These are phyloP conservation scores for Jatropha curcas DNA, from an alignment of 345 rosid genomes.

Conservation along the genomic window DNA sequence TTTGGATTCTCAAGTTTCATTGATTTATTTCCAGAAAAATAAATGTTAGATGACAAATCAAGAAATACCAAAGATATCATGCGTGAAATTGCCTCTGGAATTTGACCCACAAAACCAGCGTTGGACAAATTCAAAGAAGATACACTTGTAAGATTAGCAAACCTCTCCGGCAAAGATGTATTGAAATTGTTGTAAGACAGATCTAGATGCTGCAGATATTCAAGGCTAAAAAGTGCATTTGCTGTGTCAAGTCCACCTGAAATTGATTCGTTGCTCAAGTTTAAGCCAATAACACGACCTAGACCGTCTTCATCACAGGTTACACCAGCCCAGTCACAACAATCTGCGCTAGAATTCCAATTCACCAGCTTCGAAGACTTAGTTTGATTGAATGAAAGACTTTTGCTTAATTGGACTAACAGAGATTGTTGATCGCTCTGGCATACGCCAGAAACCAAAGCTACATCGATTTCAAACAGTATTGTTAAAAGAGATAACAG, in stretches of 20 bases:
- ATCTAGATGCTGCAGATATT: slow-evolving; percentile 39
- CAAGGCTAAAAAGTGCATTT: slow-evolving; percentile 39
- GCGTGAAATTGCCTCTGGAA: slow-evolving; percentile 38
- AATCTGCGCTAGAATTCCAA: slow-evolving; percentile 36
- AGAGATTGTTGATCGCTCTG: slow-evolving; percentile 33
- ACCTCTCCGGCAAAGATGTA: slow-evolving; percentile 22
- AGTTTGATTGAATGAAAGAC: slow-evolving; percentile 14
- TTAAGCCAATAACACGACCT: slow-evolving; percentile 39
- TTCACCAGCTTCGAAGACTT: slow-evolving; percentile 15
- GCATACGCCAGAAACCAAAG: slow-evolving; percentile 35
- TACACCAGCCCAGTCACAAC: slow-evolving; percentile 48
- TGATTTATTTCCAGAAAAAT: not conserved
- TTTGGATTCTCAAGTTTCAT: slow-evolving; percentile 39
- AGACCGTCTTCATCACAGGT: slow-evolving; percentile 35
- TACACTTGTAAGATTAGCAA: slow-evolving; percentile 35
- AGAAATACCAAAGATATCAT: slow-evolving; percentile 42
- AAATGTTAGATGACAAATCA: slow-evolving; percentile 34
- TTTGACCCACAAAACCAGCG: slow-evolving; percentile 42
- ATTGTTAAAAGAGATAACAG: not conserved
- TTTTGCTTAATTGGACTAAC: slow-evolving; percentile 37
- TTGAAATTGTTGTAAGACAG: slow-evolving; percentile 39
- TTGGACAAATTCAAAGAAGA: slow-evolving; percentile 39
- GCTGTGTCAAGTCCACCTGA: slow-evolving; percentile 34
- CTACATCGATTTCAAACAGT: not conserved
- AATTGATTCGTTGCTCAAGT: slow-evolving; percentile 41